Conservation (phyloP, 495 filamentous ascomycete species). For the Podospora comata region DNA sequence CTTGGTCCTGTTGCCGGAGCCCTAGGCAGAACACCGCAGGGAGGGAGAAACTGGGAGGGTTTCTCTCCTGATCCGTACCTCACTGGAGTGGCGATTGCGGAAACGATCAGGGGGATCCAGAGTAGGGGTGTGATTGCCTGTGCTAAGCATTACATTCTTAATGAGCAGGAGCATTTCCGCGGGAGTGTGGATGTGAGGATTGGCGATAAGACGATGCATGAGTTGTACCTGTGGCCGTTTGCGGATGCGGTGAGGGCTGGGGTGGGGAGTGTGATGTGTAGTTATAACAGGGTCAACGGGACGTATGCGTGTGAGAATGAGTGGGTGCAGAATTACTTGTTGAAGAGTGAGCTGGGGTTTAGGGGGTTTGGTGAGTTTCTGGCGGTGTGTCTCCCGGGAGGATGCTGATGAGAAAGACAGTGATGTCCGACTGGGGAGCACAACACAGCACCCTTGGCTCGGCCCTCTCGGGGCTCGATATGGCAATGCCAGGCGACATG, state of each 20-base stretch:
- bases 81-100: conserved; percentile 51
- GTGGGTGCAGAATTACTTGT: conserved; percentile 47
- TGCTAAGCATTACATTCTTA: conserved; percentile 59
- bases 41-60: conserved; percentile 65
- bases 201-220: conserved; percentile 64
- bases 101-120: conserved; percentile 56
- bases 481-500: conserved; percentile 91
- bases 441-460: conserved; percentile 77
- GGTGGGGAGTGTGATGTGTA: conserved; percentile 60
- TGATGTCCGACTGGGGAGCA: conserved; percentile 88
- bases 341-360: conserved; percentile 55
- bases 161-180: conserved; percentile 45
- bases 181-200: conserved; percentile 49
- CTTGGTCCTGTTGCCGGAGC: conserved; percentile 54
- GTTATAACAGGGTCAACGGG: conserved; percentile 56
- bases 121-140: conserved; percentile 55
- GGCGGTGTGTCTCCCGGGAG: too few relatives aligned
- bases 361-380: conserved; percentile 57
- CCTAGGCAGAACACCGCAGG: conserved; percentile 56
- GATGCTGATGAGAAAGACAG: conserved; percentile 28
- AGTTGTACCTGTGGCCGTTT: conserved; percentile 71
- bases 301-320: conserved; percentile 45
- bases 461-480: conserved; percentile 79
- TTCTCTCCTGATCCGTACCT: conserved; percentile 64
- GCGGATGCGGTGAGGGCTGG: conserved; percentile 60